Percentiles rank a stretch among this genome's conserved stretches.
Evolutionary conservation across 176 grass and related monocot genomes (phyloP).

Genomic region (Aegilops sharonensis): DNA sequence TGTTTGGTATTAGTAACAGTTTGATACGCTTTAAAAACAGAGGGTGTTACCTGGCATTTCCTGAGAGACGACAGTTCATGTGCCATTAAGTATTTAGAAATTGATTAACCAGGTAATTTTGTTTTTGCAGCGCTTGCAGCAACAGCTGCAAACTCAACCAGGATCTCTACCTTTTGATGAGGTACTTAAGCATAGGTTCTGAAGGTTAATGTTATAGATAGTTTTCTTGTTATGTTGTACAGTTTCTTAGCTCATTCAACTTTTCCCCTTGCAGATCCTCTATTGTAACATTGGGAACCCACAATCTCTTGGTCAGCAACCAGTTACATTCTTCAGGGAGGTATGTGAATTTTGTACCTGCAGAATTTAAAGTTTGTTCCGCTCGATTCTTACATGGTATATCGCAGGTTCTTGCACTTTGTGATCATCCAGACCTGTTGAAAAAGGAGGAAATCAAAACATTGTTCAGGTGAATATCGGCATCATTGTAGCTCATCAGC

Average conservation of each 20-base stretch:
- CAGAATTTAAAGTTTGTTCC: conserved; percentile 7
- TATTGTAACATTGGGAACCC: conserved; percentile 99
- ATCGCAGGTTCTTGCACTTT: conserved; percentile 87
- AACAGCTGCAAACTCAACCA: conserved; percentile 73
- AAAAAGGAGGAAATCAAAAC: conserved; percentile 61
- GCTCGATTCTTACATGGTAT: conserved; percentile 24
- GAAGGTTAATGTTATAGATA: not conserved
- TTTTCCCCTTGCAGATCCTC: conserved; percentile 57
- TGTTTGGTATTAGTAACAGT: not conserved
- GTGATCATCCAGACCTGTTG: conserved; percentile 79
- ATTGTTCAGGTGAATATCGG: conserved; percentile 72
- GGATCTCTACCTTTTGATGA: conserved; percentile 89
- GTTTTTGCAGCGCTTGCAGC: conserved; percentile 71
- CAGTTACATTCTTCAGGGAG: conserved; percentile 93
- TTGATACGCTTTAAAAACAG: not conserved
- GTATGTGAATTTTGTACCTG: conserved; percentile 40
- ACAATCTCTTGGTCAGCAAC: conserved; percentile 95
- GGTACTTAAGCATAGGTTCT: conserved; percentile 42
- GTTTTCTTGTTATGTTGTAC: not conserved
- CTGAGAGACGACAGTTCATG: not conserved
- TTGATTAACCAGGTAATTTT: not conserved
- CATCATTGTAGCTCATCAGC: conserved; percentile 21
- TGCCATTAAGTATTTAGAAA: conserved; percentile 12
- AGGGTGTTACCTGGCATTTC: not conserved
- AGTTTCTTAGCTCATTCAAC: conserved; percentile 28